phyloP scores from a whole-genome alignment of 345 rosid species.

The Eucalyptus victrix region DNA sequence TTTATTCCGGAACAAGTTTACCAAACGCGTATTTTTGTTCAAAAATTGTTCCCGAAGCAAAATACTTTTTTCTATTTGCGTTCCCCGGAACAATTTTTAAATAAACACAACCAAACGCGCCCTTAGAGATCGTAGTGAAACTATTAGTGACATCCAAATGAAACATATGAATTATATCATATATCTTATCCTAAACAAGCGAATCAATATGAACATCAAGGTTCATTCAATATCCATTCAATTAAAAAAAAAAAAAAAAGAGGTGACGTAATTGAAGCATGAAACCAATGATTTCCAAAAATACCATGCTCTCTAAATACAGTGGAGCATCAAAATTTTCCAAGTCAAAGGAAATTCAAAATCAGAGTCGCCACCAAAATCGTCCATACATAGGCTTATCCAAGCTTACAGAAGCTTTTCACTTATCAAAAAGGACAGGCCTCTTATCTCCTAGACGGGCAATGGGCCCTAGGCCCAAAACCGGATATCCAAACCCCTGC shows the following conservation, averaged over 20 bases:
- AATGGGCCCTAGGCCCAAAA: not conserved
- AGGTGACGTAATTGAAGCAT: not conserved
- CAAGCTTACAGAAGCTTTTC: too few relatives aligned
- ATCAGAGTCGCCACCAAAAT: not conserved
- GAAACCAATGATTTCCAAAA: not conserved
- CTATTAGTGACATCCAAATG: not conserved
- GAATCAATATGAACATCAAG: not conserved
- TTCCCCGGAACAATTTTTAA: too few relatives aligned
- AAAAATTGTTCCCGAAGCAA: too few relatives aligned
- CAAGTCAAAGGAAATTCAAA: not conserved
- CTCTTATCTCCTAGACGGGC: not conserved
- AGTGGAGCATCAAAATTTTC: not conserved
- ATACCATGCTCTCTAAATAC: not conserved
- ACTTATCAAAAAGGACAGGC: not conserved
- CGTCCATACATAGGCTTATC: not conserved
- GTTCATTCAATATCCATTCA: rapidly evolving
- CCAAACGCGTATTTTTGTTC: too few relatives aligned
- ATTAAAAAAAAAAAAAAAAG: not conserved
- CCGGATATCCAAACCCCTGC: not conserved
- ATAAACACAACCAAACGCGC: too few relatives aligned
- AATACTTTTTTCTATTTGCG: too few relatives aligned
- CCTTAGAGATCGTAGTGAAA: not conserved
- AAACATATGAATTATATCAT: not conserved
- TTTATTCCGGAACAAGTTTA: too few relatives aligned
- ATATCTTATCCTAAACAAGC: not conserved